Conservation (phyloP, 73 alveolate species). For the Paramecium primaurelia region DNA sequence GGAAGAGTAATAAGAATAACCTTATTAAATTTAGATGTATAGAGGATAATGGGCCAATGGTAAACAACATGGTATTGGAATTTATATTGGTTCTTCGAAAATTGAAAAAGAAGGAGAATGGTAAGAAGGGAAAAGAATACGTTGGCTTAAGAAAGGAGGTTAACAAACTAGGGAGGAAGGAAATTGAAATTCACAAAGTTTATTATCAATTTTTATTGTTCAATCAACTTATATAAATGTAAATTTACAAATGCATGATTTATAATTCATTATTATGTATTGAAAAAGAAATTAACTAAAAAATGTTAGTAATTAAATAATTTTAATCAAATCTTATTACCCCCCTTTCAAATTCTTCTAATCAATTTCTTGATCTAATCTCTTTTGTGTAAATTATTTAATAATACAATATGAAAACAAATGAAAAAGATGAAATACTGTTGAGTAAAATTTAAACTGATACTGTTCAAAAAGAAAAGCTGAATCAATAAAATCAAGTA, state of each 20-base stretch:
- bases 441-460: background rate
- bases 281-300: background rate
- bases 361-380: background rate
- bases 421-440: background rate
- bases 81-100: conserved; percentile 43
- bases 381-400: background rate
- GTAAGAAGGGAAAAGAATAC: conserved; percentile 59
- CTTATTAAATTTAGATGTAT: conserved; percentile 29
- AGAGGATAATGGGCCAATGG: conserved; percentile 61
- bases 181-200: background rate
- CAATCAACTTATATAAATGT: background rate
- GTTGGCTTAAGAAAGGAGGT: conserved; percentile 41
- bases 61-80: conserved; percentile 56
- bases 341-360: background rate
- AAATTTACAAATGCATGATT: background rate
- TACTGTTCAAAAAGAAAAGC: background rate
- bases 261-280: background rate
- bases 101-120: conserved; percentile 62
- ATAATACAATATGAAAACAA: background rate
- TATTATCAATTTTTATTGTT: background rate
- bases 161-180: background rate
- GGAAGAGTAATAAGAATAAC: conserved; percentile 54
- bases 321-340: background rate
- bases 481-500: background rate
- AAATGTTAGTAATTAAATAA: background rate